Evolutionary conservation across 202 grass and related monocot species (phyloP), one percentile per base, ranked within the genome.

Genomic region (Schoenoplectus tabernaemontani): DNA sequence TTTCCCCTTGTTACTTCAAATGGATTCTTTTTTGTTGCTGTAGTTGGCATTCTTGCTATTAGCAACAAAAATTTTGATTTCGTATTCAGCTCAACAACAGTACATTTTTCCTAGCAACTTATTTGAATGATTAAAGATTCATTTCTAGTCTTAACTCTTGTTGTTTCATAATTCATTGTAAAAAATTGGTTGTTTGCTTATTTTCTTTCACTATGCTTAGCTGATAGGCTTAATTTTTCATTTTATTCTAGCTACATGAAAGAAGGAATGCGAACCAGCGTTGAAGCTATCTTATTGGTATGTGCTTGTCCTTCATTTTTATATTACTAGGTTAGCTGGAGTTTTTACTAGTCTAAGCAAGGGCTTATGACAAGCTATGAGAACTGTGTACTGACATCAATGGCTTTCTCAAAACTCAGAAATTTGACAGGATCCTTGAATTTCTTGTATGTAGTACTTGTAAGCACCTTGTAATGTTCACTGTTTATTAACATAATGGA

Each of bases 201-300:
- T 75, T 48, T 9, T 17, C 53, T 9, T 33, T 12, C 22, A 50
- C n/a, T 32, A 33, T 74, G 24, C 44, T 74, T 54, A 34, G 4
- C 2, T 75, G 7, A 91, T 30, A 41, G 77, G 81, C 71, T 30
- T 39, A 56, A 68, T 76, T n/a, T 24, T 80, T 75, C 19, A 57
- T 22, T 69, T n/a, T 57, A 84, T 88, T 66, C 1, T 87, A 95
- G 96, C 85, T 99, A 98, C 74, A 98, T 94, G 91, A 98, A 98
- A 87, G 96, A 98, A 86, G 96, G 96, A 24, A 98, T 98, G 89
- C 59, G 96, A 30, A 98, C 91, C 79, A 98, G 96, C 81, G 96
- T 98, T 79, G 96, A 95, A 59, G 96, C 91, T 72, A 95, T 98
- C 84, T 81, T 98, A 38, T 44, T 98, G 89, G 96, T 98, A 89